Evolutionary conservation across 192 early-diverging fungal genomes (phyloP).

Genomic region (Geosiphon pyriformis): DNA sequence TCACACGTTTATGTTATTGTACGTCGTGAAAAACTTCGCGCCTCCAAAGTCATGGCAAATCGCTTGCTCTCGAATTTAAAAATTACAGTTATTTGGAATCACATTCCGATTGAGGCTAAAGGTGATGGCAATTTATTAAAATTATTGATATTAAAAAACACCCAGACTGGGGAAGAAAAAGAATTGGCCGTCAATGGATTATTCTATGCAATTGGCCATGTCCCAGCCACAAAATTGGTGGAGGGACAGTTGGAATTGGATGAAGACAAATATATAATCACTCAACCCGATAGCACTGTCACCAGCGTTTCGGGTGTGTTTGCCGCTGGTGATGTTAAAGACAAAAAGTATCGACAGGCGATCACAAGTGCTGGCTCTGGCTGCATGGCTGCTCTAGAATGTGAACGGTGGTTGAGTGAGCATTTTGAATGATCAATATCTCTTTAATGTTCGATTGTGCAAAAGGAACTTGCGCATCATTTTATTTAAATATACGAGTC

Average conservation of each 20-base stretch:
- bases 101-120: constrained; percentile 73
- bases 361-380: constrained; percentile 95
- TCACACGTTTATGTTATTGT: constrained; percentile 92
- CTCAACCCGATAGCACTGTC: constrained; percentile 67
- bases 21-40: constrained; percentile 91
- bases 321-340: constrained; percentile 97
- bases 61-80: constrained; percentile 83
- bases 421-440: constrained; percentile 30
- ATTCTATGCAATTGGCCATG: constrained; percentile 98
- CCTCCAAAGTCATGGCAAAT: constrained; percentile 95
- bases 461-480: too few species aligned
- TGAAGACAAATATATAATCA: constrained; percentile 84
- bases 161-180: constrained; percentile 58
- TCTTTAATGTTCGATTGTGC: too few species aligned
- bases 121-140: constrained; percentile 81
- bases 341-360: constrained; percentile 94
- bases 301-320: constrained; percentile 93
- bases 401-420: constrained; percentile 91
- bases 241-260: constrained; percentile 78
- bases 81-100: constrained; percentile 90
- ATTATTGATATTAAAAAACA: constrained; percentile 70
- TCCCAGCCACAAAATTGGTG: constrained; percentile 74
- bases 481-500: too few species aligned
- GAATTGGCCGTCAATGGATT: constrained; percentile 80
- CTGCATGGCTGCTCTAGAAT: constrained; percentile 97